Evolutionary conservation across 2,329 filamentous ascomycete species (phyloP).

Genomic region (Phyllosticta citriasiana): DNA sequence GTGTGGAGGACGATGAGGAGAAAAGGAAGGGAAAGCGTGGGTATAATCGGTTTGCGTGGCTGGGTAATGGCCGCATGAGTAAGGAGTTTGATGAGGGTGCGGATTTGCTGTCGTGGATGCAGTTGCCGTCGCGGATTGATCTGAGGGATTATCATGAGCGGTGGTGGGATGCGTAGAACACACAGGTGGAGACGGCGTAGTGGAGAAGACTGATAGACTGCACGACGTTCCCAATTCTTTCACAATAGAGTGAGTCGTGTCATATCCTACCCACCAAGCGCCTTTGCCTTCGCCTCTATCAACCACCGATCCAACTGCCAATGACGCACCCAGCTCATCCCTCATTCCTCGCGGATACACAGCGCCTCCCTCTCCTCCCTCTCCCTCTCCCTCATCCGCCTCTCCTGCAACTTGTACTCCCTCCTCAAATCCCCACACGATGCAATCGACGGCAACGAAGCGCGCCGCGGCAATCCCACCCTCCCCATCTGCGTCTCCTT

Average conservation of each 20-base stretch:
- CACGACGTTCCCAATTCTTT: no score
- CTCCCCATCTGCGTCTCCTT: neutral
- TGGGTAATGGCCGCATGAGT: constrained; percentile 57
- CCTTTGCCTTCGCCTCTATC: no score
- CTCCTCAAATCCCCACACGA: neutral
- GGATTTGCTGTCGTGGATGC: constrained; percentile 57
- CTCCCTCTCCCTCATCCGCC: neutral
- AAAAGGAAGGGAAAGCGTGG: constrained; percentile 8
- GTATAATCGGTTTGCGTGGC: constrained; percentile 48
- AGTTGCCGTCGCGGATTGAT: constrained; percentile 45
- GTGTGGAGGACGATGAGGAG: constrained; percentile 9
- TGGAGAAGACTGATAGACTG: no score
- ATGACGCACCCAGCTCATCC: neutral
- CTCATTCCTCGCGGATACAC: neutral
- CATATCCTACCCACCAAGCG: no score
- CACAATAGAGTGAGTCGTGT: no score
- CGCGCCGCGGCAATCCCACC: neutral
- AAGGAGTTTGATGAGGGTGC: constrained; percentile 46
- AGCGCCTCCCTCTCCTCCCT: neutral
- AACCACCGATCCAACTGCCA: neutral
- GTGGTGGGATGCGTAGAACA: constrained; percentile 41
- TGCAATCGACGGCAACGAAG: neutral
- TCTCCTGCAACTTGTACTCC: no score
- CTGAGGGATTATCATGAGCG: constrained; percentile 55
- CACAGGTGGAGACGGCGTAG: neutral